Evolutionary conservation across 2,329 filamentous ascomycete genomes (phyloP), one percentile per base, ranked within the genome.

Genomic region (Colletotrichum chrysophilum): DNA sequence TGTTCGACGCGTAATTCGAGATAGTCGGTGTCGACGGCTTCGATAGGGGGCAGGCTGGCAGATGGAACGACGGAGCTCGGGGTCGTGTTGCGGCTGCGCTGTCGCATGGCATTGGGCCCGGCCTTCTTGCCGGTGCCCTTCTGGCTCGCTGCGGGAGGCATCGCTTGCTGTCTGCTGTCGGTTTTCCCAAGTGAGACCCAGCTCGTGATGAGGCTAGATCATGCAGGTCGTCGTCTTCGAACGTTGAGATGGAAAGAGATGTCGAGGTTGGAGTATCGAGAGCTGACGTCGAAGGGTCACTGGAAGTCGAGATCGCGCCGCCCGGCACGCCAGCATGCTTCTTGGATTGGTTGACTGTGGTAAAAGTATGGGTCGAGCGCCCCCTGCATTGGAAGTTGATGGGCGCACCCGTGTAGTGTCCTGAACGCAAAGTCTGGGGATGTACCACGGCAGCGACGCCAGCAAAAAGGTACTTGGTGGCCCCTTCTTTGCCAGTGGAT

Each of bases 81-180:
- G 18, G 94, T 96, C 43, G 94, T 95, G 84, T 96, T 96, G 81
- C 94, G 93, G 82, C 94, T 96, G 77, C 91, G 89, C 79, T 93
- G 94, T 79, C 92, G 92, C 76, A 92, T 89, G 79, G 90, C 89
- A 79, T 89, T 89, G 76, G 88, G 86, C 65, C 88, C 88, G 74
- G 87, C 88, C 85, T 95, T 95, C 86, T 93, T 93, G 82, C 91
- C 89, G 30, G 91, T 91, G 74, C 91, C 91, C 80, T 92, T 91
- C 81, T 92, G 90, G 78, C 89, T 88, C 64, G 89, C 88, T 71
- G 86, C 86, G 32, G 90, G 89, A 82, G 91, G 89, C 91, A 93
- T 93, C 71, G 76, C 65, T 18, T 43, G 65, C 21, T 55, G 32
- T 24, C 56, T 60, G 18, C 52, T 34, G 13, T 69, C 14, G 12